These are phyloP conservation scores for Fonsecaea multimorphosa DNA, from an alignment of 2,329 filamentous ascomycete species.

Conservation along the genomic window DNA sequence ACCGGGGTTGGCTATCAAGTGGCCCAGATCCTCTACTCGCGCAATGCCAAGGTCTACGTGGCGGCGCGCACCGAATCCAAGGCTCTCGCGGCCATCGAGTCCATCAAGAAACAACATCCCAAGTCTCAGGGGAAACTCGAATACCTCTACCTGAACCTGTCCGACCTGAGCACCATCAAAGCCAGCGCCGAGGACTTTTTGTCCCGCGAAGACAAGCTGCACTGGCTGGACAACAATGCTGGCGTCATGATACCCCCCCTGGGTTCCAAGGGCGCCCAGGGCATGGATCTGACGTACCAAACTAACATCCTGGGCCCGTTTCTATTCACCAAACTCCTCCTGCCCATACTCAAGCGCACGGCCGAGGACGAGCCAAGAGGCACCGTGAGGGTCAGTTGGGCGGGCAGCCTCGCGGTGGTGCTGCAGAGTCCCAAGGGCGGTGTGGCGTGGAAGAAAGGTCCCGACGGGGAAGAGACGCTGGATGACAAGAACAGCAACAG, in stretches of 20 bases:
- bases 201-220: slow-evolving; percentile 43
- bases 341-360: slow-evolving; percentile 44
- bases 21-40: slow-evolving; percentile 49
- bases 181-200: slow-evolving; percentile 36
- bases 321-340: slow-evolving; percentile 49
- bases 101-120: slow-evolving; percentile 45
- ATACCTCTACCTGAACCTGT: slow-evolving; percentile 46
- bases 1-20: slow-evolving; percentile 51
- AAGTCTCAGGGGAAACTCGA: slow-evolving; percentile 44
- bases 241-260: slow-evolving; percentile 48
- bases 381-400: slow-evolving; percentile 45
- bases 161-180: slow-evolving; percentile 40
- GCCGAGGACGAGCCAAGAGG: slow-evolving; percentile 32
- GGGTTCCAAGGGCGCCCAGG: slow-evolving; percentile 45
- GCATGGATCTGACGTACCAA: slow-evolving; percentile 48
- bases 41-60: slow-evolving; percentile 54
- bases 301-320: slow-evolving; percentile 49
- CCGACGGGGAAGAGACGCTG: slow-evolving; percentile 18
- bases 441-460: slow-evolving; percentile 23
- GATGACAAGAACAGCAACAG: slow-evolving; percentile 14
- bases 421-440: slow-evolving; percentile 21
- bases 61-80: slow-evolving; percentile 51
- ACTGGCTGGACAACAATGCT: slow-evolving; percentile 43
- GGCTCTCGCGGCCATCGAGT: slow-evolving; percentile 47
- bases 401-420: slow-evolving; percentile 28